These are phyloP conservation scores for Hygrocybe punicea DNA, from an alignment of 768 basidiomycete genomes.

Conservation along the genomic window DNA sequence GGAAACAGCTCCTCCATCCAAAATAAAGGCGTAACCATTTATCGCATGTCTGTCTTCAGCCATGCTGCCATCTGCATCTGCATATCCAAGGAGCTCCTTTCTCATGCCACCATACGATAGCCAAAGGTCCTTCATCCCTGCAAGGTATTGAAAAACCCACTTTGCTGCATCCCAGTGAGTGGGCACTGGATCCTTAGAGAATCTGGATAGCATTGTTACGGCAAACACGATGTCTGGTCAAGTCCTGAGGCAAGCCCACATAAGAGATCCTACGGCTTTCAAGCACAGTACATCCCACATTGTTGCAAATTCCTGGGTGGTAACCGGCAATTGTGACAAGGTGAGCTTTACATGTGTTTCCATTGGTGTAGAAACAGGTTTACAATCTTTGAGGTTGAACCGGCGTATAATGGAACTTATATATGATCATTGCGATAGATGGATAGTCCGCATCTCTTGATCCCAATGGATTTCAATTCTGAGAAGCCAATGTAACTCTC, in stretches of 20 bases:
- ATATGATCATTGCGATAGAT: slow-evolving; percentile 18
- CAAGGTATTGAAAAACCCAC: slow-evolving; percentile 17
- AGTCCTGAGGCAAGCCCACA: no score
- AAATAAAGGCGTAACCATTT: slow-evolving; percentile 33
- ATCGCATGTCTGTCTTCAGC: slow-evolving; percentile 24
- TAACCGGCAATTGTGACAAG: no score
- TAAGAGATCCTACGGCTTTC: no score
- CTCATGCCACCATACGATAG: slow-evolving; percentile 11
- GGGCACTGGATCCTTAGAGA: slow-evolving; percentile 25
- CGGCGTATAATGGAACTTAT: slow-evolving; percentile 15
- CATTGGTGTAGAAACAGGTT: no score
- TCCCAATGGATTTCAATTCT: no score
- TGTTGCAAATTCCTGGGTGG: no score
- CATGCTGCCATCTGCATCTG: slow-evolving; percentile 30
- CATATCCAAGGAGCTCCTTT: background rate
- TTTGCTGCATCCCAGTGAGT: slow-evolving; percentile 25
- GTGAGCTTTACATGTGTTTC: no score
- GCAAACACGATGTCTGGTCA: slow-evolving; percentile 28
- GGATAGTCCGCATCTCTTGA: slow-evolving; percentile 8
- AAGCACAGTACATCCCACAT: no score
- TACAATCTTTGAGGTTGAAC: slow-evolving; percentile 6
- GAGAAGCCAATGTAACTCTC: no score
- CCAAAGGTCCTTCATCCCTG: slow-evolving; percentile 6
- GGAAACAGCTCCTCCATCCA: slow-evolving; percentile 34
- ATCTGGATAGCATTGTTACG: slow-evolving; percentile 23